Base-by-base conservation (phyloP, 2,329 filamentous ascomycete genomes). In the Cladosporium velox region DNA sequence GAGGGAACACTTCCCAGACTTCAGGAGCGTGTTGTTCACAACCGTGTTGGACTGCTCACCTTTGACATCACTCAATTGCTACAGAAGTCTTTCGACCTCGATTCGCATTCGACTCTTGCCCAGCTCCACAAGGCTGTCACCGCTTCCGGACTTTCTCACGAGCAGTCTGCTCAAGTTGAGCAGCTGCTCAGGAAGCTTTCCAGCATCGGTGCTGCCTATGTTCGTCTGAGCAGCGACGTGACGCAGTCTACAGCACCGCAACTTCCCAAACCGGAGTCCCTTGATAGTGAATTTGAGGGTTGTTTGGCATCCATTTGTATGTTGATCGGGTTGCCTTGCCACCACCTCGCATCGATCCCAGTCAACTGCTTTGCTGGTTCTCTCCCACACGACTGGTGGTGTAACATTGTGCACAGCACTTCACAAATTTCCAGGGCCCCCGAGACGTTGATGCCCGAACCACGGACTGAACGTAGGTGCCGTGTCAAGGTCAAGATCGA, bases 401-500 rank as follows among this genome's bases (percentile, higher is more conserved):
- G 55, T 4, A 65, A 32, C 18, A 60, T 65, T 12, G 58, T 65
- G 15, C 55, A 65, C 32, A 65, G 64, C 30, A 58, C 64, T 15
- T 41, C 64, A 21, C 57, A 65, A 44, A 60, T 65, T 3, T 65
- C 64, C 28, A 28, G 55, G 30, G 44, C 55, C 4, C 55, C 64
- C 1, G 58, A 60, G 15, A 41, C 24, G 7, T 15, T 60, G 55
- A 60, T 49, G 21, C 32, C 49, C 10, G 64, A 59, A 26, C 64
- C 47, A 21, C 64, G 58, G 2, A 65, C 51, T 4, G 49, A 59
- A 15, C 64, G 64, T 18, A 41, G 34, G 12, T 65, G 64, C n/a
- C 55, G 58, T 4, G 64, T 65, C 32, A 65, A 65, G 34, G 15
- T 65, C 55, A 60, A 59, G 32, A 60, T 65, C 34, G 64, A 65